Percentiles rank a stretch among this genome's conserved stretches.
phyloP scores from a whole-genome alignment of 495 filamentous ascomycete genomes.

The Cudoniella acicularis region DNA sequence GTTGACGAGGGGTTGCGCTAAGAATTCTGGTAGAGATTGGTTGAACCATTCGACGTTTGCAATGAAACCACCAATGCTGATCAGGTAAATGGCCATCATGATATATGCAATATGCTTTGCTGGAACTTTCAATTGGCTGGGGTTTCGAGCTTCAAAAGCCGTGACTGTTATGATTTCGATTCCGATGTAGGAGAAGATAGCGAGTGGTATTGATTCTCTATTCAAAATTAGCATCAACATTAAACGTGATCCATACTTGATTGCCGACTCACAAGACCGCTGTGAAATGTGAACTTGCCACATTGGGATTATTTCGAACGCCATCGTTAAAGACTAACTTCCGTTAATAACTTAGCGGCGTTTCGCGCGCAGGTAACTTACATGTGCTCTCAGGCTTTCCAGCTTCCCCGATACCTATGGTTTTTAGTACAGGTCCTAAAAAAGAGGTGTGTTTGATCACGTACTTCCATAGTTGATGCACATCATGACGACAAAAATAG shows the following conservation, averaged over 20 bases:
- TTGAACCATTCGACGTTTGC: constrained; percentile 39
- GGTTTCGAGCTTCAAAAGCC: constrained; percentile 41
- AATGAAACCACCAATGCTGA: constrained; percentile 30
- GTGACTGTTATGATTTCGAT: constrained; percentile 42
- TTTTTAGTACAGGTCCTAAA: not conserved
- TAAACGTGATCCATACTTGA: too few species aligned
- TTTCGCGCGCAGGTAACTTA: not conserved
- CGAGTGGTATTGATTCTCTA: constrained; percentile 40
- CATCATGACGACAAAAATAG: constrained; percentile 30
- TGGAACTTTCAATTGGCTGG: constrained; percentile 32
- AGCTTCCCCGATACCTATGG: not conserved
- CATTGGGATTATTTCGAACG: constrained; percentile 27
- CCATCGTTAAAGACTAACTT: constrained; percentile 27
- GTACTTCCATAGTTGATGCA: constrained; percentile 35
- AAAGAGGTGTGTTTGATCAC: not conserved
- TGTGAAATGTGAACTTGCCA: constrained; percentile 27
- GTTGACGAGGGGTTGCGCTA: constrained; percentile 5
- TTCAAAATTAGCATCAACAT: not conserved
- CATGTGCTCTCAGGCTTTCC: not conserved
- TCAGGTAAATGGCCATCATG: constrained; percentile 26
- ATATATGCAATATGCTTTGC: constrained; percentile 30
- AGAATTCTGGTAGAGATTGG: constrained; percentile 29
- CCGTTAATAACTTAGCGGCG: not conserved
- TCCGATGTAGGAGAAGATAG: constrained; percentile 41
- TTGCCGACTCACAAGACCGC: constrained; percentile 33